Conservation (phyloP, 148 eudicot species). For the Dysphania ambrosioides region DNA sequence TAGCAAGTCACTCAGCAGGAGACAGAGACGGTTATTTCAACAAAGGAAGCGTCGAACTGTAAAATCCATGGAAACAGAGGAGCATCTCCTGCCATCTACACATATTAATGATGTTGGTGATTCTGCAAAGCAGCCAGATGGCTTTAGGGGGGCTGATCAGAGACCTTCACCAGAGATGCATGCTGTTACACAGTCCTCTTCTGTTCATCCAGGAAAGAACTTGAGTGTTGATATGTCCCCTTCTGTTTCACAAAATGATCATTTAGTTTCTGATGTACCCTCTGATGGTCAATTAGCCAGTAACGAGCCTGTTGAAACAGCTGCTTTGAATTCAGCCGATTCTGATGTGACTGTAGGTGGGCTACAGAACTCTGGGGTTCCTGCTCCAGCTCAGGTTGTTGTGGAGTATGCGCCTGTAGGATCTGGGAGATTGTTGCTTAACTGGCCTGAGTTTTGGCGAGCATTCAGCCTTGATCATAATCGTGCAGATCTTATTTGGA, state of each 20-base stretch:
- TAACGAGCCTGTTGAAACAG: conserved; percentile 35
- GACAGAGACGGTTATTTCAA: conserved; percentile 81
- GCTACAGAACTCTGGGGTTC: conserved; percentile 45
- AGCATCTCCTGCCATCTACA: conserved; percentile 36
- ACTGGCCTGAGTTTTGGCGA: conserved; percentile 99
- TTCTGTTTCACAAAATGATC: conserved; percentile 36
- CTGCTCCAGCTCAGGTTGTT: conserved; percentile 97
- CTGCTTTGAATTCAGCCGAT: conserved; percentile 35
- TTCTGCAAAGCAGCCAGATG: conserved; percentile 38
- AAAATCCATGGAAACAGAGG: conserved; percentile 50
- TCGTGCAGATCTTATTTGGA: conserved; percentile 99
- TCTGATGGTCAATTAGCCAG: conserved; percentile 38
- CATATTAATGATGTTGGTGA: conserved; percentile 46
- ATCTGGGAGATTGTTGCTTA: conserved; percentile 86
- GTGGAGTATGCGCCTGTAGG: conserved; percentile 87
- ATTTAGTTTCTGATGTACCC: conserved; percentile 39
- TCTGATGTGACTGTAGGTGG: conserved; percentile 44
- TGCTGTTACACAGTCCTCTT: conserved; percentile 32
- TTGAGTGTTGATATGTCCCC: conserved; percentile 37
- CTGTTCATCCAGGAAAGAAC: conserved; percentile 49
- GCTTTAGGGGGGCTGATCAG: conserved; percentile 45
- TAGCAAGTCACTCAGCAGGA: conserved; percentile 58
- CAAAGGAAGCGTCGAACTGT: conserved; percentile 63
- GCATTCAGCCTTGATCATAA: conserved; percentile 95
- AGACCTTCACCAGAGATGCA: conserved; percentile 40